A percentile compares a stretch with the other conserved stretches of the same genome.
Evolutionary conservation across 371 early-diverging fungal species (phyloP).

Genomic region (Lichtheimia ramosa): DNA sequence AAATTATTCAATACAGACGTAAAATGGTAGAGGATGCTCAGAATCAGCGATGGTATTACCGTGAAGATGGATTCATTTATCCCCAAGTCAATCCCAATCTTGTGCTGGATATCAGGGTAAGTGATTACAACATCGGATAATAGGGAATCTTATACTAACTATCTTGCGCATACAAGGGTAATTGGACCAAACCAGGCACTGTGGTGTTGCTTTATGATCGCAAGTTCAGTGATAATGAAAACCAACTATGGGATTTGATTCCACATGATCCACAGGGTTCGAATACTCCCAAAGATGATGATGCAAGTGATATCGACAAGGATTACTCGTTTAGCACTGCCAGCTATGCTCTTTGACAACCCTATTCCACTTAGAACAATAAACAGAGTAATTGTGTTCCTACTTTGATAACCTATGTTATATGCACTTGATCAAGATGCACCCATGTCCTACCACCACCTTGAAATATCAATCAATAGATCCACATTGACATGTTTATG

Average conservation of each 20-base stretch:
- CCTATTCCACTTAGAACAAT: not conserved
- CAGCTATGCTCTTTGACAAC: slow-evolving; percentile 43
- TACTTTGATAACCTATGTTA: too few relatives aligned
- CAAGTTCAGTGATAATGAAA: slow-evolving; percentile 42
- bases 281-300: not conserved
- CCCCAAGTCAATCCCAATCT: slow-evolving; percentile 46
- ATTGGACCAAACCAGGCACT: slow-evolving; percentile 46
- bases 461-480: too few relatives aligned
- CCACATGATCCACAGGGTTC: slow-evolving; percentile 17
- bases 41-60: slow-evolving; percentile 51
- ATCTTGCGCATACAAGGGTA: slow-evolving; percentile 31
- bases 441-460: too few relatives aligned
- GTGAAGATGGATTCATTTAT: slow-evolving; percentile 50
- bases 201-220: slow-evolving; percentile 48
- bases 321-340: slow-evolving; percentile 47
- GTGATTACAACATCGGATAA: not conserved
- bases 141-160: not conserved
- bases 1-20: slow-evolving; percentile 48
- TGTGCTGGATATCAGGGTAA: slow-evolving; percentile 47
- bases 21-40: slow-evolving; percentile 48
- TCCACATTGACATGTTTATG: too few relatives aligned
- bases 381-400: too few relatives aligned
- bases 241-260: slow-evolving; percentile 52
- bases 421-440: too few relatives aligned
- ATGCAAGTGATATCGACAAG: slow-evolving; percentile 5